A percentile compares a stretch with the other conserved stretches of the same genome.
Conservation (phyloP, 208 protist species). For the Acanthamoeba divionensis region DNA sequence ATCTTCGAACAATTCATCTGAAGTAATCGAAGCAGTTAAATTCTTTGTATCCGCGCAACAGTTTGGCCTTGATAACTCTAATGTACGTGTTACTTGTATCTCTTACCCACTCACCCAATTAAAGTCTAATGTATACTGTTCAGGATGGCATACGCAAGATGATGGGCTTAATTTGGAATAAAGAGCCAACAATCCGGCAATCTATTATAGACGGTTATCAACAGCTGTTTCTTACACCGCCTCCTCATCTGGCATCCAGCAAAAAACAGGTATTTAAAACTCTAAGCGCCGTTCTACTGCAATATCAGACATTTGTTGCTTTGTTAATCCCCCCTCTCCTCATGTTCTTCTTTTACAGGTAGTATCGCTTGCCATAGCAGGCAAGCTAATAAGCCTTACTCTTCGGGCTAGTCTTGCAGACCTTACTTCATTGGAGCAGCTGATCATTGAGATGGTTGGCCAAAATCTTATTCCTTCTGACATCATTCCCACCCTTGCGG, state of each 20-base stretch:
- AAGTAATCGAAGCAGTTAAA: slow-evolving; percentile 53
- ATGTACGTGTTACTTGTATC: not conserved
- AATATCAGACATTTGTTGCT: no score
- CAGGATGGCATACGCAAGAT: slow-evolving; percentile 59
- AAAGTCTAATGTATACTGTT: not conserved
- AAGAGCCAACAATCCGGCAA: slow-evolving; percentile 54
- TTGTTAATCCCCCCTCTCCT: not conserved
- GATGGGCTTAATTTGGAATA: slow-evolving; percentile 61
- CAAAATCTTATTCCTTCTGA: not conserved
- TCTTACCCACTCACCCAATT: not conserved
- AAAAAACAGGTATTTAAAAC: not conserved
- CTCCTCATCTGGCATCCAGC: not conserved
- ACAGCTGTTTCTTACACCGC: slow-evolving; percentile 37
- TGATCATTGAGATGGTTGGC: slow-evolving; percentile 46
- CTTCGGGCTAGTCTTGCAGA: slow-evolving; percentile 57
- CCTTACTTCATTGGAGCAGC: slow-evolving; percentile 70
- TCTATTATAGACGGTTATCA: slow-evolving; percentile 57
- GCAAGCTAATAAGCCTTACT: slow-evolving; percentile 56
- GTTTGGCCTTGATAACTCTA: slow-evolving; percentile 42
- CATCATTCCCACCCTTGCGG: slow-evolving; percentile 53
- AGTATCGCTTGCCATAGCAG: not conserved
- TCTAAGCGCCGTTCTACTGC: no score
- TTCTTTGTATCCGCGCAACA: slow-evolving; percentile 45
- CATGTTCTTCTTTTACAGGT: not conserved
- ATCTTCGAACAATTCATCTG: slow-evolving; percentile 24